A percentile compares a stretch with the other conserved stretches of the same genome.
Evolutionary conservation across 208 protist genomes (phyloP).

Genomic region (Trypanosoma theileri): DNA sequence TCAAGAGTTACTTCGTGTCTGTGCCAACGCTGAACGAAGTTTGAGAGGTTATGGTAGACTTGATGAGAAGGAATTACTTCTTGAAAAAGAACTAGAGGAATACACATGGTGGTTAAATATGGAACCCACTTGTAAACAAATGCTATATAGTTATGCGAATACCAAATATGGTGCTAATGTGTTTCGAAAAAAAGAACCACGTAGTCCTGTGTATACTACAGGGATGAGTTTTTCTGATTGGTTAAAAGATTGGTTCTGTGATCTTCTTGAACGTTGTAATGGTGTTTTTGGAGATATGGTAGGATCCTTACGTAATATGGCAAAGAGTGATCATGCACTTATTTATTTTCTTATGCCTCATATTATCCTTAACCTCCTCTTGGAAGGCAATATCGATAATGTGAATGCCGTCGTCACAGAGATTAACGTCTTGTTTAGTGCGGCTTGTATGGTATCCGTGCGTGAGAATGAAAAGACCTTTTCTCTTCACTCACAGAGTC

Average conservation of each 20-base stretch:
- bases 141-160: constrained; percentile 74
- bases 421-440: constrained; percentile 33
- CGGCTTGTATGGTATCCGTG: neutral
- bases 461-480: constrained; percentile 2
- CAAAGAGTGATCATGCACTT: constrained; percentile 64
- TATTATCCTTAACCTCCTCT: constrained; percentile 69
- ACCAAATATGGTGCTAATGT: constrained; percentile 67
- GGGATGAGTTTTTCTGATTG: constrained; percentile 59
- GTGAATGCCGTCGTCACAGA: constrained; percentile 47
- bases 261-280: constrained; percentile 46
- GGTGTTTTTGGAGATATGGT: constrained; percentile 68
- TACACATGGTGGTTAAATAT: constrained; percentile 81
- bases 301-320: constrained; percentile 76
- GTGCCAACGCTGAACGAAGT: constrained; percentile 50
- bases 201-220: constrained; percentile 56
- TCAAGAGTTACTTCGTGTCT: constrained; percentile 81
- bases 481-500: constrained; percentile 51
- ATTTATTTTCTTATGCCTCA: constrained; percentile 74
- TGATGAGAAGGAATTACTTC: constrained; percentile 42
- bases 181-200: constrained; percentile 39
- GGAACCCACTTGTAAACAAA: constrained; percentile 44
- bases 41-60: constrained; percentile 38
- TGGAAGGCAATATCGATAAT: constrained; percentile 32
- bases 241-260: constrained; percentile 72
- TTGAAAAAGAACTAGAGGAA: constrained; percentile 68